phyloP scores from a whole-genome alignment of 352 stramenopile species.

The Phytopythium oedochilum region DNA sequence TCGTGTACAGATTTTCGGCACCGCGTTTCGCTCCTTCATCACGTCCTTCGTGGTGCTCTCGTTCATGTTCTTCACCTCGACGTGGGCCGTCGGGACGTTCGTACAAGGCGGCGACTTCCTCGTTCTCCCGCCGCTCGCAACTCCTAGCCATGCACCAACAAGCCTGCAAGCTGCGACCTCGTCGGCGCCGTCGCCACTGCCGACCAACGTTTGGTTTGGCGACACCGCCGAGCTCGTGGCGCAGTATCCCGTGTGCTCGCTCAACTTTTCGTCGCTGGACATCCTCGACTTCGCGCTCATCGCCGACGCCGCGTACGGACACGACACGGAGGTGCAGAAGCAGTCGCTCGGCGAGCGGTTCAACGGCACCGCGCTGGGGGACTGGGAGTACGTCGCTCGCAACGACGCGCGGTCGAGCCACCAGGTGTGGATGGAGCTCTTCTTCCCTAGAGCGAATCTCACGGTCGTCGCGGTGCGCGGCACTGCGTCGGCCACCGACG shows the following conservation, averaged over 20 bases:
- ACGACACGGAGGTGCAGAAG: conserved; percentile 70
- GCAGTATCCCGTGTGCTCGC: conserved; percentile 75
- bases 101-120: conserved; percentile 82
- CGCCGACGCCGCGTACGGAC: conserved; percentile 74
- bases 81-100: conserved; percentile 84
- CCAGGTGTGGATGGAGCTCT: conserved; percentile 84
- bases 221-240: conserved; percentile 22
- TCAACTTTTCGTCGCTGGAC: conserved; percentile 52
- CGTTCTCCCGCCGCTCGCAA: conserved; percentile 47
- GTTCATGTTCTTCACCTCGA: conserved; percentile 86
- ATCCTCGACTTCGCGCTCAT: conserved; percentile 88
- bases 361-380: conserved; percentile 62
- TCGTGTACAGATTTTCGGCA: conserved; percentile 62
- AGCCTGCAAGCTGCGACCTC: neutral
- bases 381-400: conserved; percentile 72
- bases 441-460: conserved; percentile 80
- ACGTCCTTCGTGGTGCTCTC: conserved; percentile 79
- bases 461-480: conserved; percentile 80
- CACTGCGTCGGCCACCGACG: conserved; percentile 77
- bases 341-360: conserved; percentile 78
- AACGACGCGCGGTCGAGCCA: conserved; percentile 63
- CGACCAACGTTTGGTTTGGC: neutral
- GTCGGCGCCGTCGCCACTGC: neutral
- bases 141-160: neutral
- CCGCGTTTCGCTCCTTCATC: conserved; percentile 85